A percentile compares a stretch with the other conserved stretches of the same genome.
Evolutionary conservation across 305 asterid species (phyloP).

Genomic region (Withania somnifera): DNA sequence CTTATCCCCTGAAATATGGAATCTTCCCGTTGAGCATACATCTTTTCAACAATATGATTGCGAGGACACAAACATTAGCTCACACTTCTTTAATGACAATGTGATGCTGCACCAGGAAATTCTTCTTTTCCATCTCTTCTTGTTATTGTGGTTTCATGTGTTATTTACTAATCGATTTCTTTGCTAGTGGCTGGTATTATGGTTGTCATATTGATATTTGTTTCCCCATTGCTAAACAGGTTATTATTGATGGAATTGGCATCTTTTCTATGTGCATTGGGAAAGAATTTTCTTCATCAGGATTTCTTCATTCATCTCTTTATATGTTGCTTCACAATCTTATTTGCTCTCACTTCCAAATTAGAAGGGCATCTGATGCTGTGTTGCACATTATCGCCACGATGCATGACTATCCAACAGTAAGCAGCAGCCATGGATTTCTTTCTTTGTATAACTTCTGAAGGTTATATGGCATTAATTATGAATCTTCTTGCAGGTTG

Average conservation of each 20-base stretch:
- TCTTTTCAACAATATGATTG: slow-evolving; percentile 34
- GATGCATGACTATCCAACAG: slow-evolving; percentile 60
- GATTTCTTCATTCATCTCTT: slow-evolving; percentile 91
- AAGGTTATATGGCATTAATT: slow-evolving; percentile 5
- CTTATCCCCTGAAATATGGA: slow-evolving; percentile 89
- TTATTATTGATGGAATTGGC: slow-evolving; percentile 82
- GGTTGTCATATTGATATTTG: not conserved
- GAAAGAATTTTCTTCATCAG: slow-evolving; percentile 58
- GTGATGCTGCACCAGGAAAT: slow-evolving; percentile 86
- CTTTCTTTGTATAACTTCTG: slow-evolving; percentile 3
- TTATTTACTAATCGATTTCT: not conserved
- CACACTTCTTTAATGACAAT: slow-evolving; percentile 64
- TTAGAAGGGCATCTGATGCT: slow-evolving; percentile 68
- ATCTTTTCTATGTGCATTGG: slow-evolving; percentile 65
- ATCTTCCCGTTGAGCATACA: slow-evolving; percentile 59
- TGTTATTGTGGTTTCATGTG: not conserved
- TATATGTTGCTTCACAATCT: slow-evolving; percentile 83
- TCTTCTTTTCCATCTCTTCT: slow-evolving; percentile 16
- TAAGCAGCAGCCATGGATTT: slow-evolving; percentile 33
- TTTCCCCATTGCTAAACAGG: slow-evolving; percentile 35
- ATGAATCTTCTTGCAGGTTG: slow-evolving; percentile 58
- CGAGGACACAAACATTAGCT: slow-evolving; percentile 43
- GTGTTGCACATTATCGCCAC: slow-evolving; percentile 60
- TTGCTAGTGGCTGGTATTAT: not conserved
- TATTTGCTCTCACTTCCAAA: slow-evolving; percentile 75